Conservation (phyloP, 352 stramenopile genomes). For the Phytophthora sp. region DNA sequence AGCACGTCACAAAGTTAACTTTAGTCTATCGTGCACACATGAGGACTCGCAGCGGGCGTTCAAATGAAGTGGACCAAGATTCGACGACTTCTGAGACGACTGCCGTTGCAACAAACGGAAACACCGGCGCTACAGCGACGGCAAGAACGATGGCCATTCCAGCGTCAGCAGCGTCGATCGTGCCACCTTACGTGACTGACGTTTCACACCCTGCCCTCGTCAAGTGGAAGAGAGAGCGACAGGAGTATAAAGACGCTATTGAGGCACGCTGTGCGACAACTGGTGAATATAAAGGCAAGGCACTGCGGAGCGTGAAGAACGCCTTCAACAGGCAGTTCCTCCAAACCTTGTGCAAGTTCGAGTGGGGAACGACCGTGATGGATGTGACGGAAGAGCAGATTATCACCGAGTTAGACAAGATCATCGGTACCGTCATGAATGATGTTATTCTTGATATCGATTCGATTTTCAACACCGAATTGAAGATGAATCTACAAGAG, state of each 20-base stretch:
- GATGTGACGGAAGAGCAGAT: conserved; percentile 22
- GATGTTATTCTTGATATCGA: conserved; percentile 16
- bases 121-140: no score
- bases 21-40: background rate
- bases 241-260: conserved; percentile 25
- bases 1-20: conserved; percentile 12
- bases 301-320: conserved; percentile 21
- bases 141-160: background rate
- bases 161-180: conserved; percentile 8
- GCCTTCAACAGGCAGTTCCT: conserved; percentile 24
- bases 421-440: conserved; percentile 19
- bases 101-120: no score
- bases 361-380: conserved; percentile 26
- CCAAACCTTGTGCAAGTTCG: conserved; percentile 24
- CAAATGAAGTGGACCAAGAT: background rate
- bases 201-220: conserved; percentile 22
- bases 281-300: conserved; percentile 20
- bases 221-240: conserved; percentile 28
- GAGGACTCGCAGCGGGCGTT: no score
- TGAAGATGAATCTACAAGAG: conserved; percentile 33
- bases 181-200: conserved; percentile 10
- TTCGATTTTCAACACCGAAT: conserved; percentile 3
- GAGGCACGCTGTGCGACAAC: conserved; percentile 16
- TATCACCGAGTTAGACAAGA: conserved; percentile 13
- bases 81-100: background rate